phyloP scores from a whole-genome alignment of 163 green algal genomes.

The Smithsoniella earleae region DNA sequence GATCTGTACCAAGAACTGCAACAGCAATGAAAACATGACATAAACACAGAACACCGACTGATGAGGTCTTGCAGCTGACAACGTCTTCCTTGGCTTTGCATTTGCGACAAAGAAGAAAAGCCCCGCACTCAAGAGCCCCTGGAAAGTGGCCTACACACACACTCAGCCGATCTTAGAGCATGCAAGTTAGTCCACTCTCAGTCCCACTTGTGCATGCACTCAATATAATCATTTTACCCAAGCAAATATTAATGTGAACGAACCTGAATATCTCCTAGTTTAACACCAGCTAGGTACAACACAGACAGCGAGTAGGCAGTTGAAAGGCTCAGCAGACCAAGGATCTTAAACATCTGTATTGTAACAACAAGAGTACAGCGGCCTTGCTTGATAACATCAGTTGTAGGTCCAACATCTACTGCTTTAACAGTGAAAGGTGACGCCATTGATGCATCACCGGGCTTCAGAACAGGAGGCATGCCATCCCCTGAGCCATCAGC shows the following conservation, averaged over 20 bases:
- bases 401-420: slow-evolving; percentile 58
- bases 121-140: slow-evolving; percentile 68
- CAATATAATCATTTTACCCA: not conserved
- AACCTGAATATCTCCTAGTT: slow-evolving; percentile 88
- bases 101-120: slow-evolving; percentile 96
- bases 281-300: slow-evolving; percentile 90
- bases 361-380: slow-evolving; percentile 61
- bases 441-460: slow-evolving; percentile 82
- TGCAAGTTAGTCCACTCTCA: too few relatives aligned
- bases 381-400: slow-evolving; percentile 78
- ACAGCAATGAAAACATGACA: slow-evolving; percentile 79
- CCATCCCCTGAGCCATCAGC: slow-evolving; percentile 38
- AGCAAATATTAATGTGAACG: too few relatives aligned
- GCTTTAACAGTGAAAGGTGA: slow-evolving; percentile 83
- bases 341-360: slow-evolving; percentile 98
- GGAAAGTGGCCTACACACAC: slow-evolving; percentile 65
- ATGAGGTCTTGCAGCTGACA: slow-evolving; percentile 78
- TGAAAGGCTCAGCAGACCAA: slow-evolving; percentile 88
- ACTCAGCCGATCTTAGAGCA: too few relatives aligned
- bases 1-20: slow-evolving; percentile 84
- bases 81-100: slow-evolving; percentile 66
- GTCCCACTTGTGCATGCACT: not conserved
- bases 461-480: slow-evolving; percentile 39
- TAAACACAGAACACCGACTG: slow-evolving; percentile 85
- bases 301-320: slow-evolving; percentile 91